phyloP scores from a whole-genome alignment of 2,329 filamentous ascomycete species.

The Albophoma yamanashiensis region DNA sequence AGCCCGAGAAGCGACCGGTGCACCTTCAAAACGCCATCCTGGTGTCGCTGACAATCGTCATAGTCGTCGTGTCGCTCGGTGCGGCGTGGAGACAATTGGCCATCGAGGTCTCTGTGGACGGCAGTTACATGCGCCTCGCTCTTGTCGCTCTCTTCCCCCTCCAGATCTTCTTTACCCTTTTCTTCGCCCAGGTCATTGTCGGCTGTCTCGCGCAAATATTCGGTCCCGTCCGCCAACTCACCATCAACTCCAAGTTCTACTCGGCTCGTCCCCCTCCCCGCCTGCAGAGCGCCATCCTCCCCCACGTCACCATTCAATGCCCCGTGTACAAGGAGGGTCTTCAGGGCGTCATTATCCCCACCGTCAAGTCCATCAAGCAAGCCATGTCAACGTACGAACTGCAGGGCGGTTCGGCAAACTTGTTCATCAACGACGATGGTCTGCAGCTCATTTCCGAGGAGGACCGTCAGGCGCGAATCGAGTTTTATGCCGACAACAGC shows the following conservation, averaged over 20 bases:
- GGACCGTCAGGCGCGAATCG: constrained; percentile 50
- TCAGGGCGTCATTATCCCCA: constrained; percentile 62
- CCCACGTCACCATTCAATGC: constrained; percentile 74
- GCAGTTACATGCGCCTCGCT: constrained; percentile 49
- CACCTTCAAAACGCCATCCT: constrained; percentile 61
- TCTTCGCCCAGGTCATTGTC: constrained; percentile 70
- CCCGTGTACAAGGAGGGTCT: constrained; percentile 84
- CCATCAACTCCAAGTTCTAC: constrained; percentile 70
- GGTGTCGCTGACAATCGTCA: constrained; percentile 53
- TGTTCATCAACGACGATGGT: constrained; percentile 68
- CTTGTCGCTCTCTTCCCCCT: constrained; percentile 57
- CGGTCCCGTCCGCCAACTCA: constrained; percentile 64
- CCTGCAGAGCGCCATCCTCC: constrained; percentile 45
- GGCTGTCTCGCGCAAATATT: constrained; percentile 67
- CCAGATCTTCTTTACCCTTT: constrained; percentile 72
- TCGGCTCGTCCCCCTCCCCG: constrained; percentile 60
- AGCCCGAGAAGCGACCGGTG: constrained; percentile 53
- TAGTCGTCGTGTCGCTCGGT: constrained; percentile 57
- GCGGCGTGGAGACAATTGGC: constrained; percentile 60
- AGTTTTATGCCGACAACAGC: constrained; percentile 58
- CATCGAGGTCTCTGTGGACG: constrained; percentile 56
- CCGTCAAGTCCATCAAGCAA: constrained; percentile 66
- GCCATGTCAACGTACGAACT: constrained; percentile 69
- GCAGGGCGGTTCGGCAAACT: constrained; percentile 67
- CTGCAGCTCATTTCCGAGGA: constrained; percentile 56